Percentiles rank a stretch among this genome's conserved stretches.
These are phyloP conservation scores for Candida sp. DNA, from an alignment of 1,139 yeast genomes.

Conservation along the genomic window DNA sequence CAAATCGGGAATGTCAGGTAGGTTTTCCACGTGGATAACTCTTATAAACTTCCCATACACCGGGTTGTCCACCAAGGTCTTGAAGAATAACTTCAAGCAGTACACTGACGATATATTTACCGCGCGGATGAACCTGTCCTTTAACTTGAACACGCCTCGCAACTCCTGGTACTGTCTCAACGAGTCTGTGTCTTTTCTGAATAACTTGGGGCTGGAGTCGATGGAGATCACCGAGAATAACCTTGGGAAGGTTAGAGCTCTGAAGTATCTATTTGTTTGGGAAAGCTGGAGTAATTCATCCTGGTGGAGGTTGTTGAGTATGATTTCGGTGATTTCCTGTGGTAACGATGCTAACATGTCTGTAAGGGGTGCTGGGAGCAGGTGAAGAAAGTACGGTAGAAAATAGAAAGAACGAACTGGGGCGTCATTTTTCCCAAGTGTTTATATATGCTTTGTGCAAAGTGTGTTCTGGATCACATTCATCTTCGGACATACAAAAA, in stretches of 20 bases:
- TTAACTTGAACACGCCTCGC: slow-evolving; percentile 8
- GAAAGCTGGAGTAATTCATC: slow-evolving; percentile 22
- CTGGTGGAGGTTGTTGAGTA: slow-evolving; percentile 20
- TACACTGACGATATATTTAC: slow-evolving; percentile 21
- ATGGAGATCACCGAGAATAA: slow-evolving; percentile 24
- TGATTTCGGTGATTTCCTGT: slow-evolving; percentile 21
- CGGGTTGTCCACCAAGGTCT: slow-evolving; percentile 16
- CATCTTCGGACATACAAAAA: slow-evolving; percentile 1
- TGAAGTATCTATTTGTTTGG: slow-evolving; percentile 18
- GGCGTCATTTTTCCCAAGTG: background rate
- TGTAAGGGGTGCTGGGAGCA: background rate
- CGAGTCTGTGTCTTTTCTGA: slow-evolving; percentile 8
- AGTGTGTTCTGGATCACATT: background rate
- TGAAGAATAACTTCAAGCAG: slow-evolving; percentile 24
- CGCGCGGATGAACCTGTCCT: slow-evolving; percentile 6
- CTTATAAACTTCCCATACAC: slow-evolving; percentile 18
- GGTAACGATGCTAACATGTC: slow-evolving; percentile 24
- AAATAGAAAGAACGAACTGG: background rate
- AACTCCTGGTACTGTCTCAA: slow-evolving; percentile 6
- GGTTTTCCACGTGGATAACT: slow-evolving; percentile 18
- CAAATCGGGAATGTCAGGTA: slow-evolving; percentile 34
- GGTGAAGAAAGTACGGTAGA: background rate
- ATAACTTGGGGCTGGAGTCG: slow-evolving; percentile 20
- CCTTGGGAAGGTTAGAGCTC: slow-evolving; percentile 19
- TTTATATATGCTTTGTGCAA: background rate